Conservation (phyloP, 1,284 basidiomycete genomes). For the Thelephora terrestris region DNA sequence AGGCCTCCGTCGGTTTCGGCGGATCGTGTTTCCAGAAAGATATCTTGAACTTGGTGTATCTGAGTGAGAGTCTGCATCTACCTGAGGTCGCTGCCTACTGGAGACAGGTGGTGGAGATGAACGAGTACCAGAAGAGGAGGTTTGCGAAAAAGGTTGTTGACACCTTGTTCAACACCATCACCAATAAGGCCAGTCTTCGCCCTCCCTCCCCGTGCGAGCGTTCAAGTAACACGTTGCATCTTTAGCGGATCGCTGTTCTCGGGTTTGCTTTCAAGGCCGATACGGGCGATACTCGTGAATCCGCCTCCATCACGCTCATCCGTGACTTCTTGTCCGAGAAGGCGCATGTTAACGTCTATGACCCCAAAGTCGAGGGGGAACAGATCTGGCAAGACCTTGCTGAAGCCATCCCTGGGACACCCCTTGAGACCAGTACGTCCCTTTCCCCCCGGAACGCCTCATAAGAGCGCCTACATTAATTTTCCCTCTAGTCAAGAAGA, state of each 20-base stretch:
- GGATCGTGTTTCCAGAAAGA: conserved; percentile 99
- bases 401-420: conserved; percentile 50
- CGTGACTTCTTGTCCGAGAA: conserved; percentile 89
- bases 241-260: conserved; percentile 87
- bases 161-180: conserved; percentile 97
- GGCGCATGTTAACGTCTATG: conserved; percentile 83
- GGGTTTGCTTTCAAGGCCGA: conserved; percentile 97
- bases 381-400: conserved; percentile 72
- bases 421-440: conserved; percentile 51
- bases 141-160: conserved; percentile 89
- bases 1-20: conserved; percentile 93
- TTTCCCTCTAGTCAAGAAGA: conserved; percentile 64
- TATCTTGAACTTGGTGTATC: conserved; percentile 97
- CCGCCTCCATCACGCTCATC: conserved; percentile 91
- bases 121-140: conserved; percentile 90
- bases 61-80: conserved; percentile 87
- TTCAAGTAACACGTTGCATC: not conserved
- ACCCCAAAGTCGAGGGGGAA: conserved; percentile 71
- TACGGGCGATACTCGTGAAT: conserved; percentile 96
- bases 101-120: conserved; percentile 91
- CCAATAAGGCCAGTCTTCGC: conserved; percentile 63
- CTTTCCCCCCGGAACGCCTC: not conserved
- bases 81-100: conserved; percentile 99
- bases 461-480: not conserved
- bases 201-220: not conserved